Base-by-base conservation (phyloP, 805 yeast genomes). In the Yarrowia deformans region DNA sequence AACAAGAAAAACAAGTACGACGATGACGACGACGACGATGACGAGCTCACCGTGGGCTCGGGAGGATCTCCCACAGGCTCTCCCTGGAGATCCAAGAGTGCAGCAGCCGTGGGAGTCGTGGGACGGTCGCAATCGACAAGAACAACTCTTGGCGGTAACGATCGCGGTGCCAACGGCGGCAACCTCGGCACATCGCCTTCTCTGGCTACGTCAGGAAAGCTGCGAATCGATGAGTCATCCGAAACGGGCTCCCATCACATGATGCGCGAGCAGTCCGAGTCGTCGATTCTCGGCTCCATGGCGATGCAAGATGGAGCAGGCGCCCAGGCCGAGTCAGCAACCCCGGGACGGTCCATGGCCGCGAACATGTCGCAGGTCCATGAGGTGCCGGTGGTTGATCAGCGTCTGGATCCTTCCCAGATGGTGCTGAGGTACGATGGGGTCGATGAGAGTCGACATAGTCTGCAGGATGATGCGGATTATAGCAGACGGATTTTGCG, bases 361-460 rank as follows among this genome's bases (percentile, higher is more conserved):
- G 66, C 66, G 14, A 60, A 60, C 42, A 60, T 60, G 66, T 23
- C 37, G 19, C 66, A 60, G 52, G 66, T 60, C 18, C 66, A 60
- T 19, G 56, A 48, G 39, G 56, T 63, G n/a, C 68, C 68, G 4
- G 68, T 63, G 10, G 68, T 85, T n/a, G 91, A 87, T 76, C 88
- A 84, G 73, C 77, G 91, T 50, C 76, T 88, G 68, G 90, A 88
- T 72, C 90, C 90, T 6, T 78, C 81, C 67, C 82, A 82, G 56
- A 80, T 85, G 79, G 82, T 83, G 71, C 81, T 84, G 82, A 78
- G 78, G 69, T 81, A 82, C 79, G 84, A 83, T 67, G 66, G 66
- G 2, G 75, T 79, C 56, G 81, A 81, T 72, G 82, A 81, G 43
- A 83, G 87, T 8, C 77, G 80, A 54, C 78, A 82, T 56, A 80